phyloP scores from a whole-genome alignment of 164 flowering plant genomes.

The Annona squamosa region DNA sequence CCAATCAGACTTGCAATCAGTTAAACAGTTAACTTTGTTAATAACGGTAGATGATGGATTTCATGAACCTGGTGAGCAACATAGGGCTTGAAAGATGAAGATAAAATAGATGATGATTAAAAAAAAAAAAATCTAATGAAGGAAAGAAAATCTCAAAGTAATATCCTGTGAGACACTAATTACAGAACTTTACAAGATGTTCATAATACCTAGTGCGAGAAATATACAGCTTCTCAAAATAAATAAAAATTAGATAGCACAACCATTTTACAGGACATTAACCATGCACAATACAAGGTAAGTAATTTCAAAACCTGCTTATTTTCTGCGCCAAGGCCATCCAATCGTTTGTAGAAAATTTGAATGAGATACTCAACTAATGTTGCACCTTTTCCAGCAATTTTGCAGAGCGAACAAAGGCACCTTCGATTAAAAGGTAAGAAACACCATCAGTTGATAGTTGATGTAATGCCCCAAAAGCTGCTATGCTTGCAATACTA shows the following conservation, averaged over 20 bases:
- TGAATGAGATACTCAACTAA: slow-evolving; percentile 70
- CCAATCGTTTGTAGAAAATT: slow-evolving; percentile 69
- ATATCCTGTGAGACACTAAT: too few relatives aligned
- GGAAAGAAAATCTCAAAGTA: too few relatives aligned
- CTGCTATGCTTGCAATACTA: not conserved
- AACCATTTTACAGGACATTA: not conserved
- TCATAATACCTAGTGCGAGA: too few relatives aligned
- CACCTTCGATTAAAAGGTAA: slow-evolving; percentile 47
- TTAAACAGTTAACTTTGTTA: too few relatives aligned
- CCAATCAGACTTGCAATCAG: too few relatives aligned
- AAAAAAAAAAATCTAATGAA: too few relatives aligned
- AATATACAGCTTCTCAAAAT: not conserved
- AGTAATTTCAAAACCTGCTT: slow-evolving; percentile 51
- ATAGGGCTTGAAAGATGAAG: too few relatives aligned
- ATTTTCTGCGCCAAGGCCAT: slow-evolving; percentile 50
- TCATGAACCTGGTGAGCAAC: too few relatives aligned
- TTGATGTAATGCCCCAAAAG: not conserved
- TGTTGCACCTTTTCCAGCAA: slow-evolving; percentile 64
- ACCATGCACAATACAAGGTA: not conserved
- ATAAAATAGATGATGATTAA: too few relatives aligned
- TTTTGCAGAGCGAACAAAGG: slow-evolving; percentile 70
- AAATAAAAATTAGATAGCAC: not conserved
- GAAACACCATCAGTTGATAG: not conserved
- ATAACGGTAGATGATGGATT: too few relatives aligned
- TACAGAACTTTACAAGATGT: too few relatives aligned